These are phyloP conservation scores for Sporodiniella umbellata DNA, from an alignment of 371 early-diverging fungal genomes.

Conservation along the genomic window DNA sequence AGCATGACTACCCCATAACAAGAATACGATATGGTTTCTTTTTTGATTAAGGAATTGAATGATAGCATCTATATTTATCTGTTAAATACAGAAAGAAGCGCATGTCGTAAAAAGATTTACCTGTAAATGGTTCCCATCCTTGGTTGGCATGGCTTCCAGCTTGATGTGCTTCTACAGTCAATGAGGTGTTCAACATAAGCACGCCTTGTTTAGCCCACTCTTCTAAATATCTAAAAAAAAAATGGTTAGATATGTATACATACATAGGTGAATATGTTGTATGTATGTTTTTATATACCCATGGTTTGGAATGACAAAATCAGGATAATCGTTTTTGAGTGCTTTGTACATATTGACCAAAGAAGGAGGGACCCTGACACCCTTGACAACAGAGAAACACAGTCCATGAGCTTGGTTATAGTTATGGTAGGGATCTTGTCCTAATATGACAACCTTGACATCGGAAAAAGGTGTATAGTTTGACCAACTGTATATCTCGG, in stretches of 20 bases:
- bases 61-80: constrained; percentile 39
- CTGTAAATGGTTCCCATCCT: constrained; percentile 94
- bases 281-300: constrained; percentile 36
- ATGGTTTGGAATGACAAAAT: constrained; percentile 58
- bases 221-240: constrained; percentile 69
- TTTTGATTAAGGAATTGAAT: background rate
- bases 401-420: constrained; percentile 92
- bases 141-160: constrained; percentile 86
- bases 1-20: constrained; percentile 83
- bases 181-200: constrained; percentile 88
- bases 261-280: background rate
- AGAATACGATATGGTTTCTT: background rate
- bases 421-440: constrained; percentile 98
- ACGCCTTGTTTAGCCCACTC: constrained; percentile 94
- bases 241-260: background rate
- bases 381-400: constrained; percentile 83
- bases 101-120: constrained; percentile 22
- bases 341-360: constrained; percentile 93
- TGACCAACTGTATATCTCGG: constrained; percentile 80
- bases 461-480: constrained; percentile 57
- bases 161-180: constrained; percentile 86
- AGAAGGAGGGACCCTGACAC: constrained; percentile 83
- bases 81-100: background rate
- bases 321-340: constrained; percentile 67
- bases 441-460: constrained; percentile 86